These are phyloP conservation scores for Penicillium sp. DNA, from an alignment of 2,329 filamentous ascomycete species.

Conservation along the genomic window DNA sequence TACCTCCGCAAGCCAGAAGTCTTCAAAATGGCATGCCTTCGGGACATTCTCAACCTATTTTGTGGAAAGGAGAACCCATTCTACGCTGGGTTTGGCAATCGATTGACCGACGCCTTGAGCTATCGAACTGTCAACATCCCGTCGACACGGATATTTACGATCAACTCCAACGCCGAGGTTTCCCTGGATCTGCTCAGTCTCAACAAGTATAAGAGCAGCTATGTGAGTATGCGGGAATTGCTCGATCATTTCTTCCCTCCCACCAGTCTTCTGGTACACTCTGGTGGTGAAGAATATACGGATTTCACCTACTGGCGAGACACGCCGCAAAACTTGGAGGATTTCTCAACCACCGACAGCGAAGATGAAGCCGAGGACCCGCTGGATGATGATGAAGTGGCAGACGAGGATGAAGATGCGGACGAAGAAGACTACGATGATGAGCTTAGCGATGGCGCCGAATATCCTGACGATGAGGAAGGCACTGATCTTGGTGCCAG, in stretches of 20 bases:
- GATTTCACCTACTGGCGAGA: slow-evolving; percentile 98
- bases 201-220: slow-evolving; percentile 94
- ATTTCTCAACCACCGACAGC: slow-evolving; percentile 82
- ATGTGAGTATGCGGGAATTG: slow-evolving; percentile 94
- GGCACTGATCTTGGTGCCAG: slow-evolving; percentile 35
- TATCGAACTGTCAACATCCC: slow-evolving; percentile 97
- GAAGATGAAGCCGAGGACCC: slow-evolving; percentile 50
- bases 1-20: slow-evolving; percentile 96
- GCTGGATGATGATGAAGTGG: slow-evolving; percentile 50
- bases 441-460: slow-evolving; percentile 53
- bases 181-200: slow-evolving; percentile 84
- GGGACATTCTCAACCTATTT: slow-evolving; percentile 90
- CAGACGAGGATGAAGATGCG: slow-evolving; percentile 44
- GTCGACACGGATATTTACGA: slow-evolving; percentile 91
- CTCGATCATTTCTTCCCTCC: slow-evolving; percentile 98
- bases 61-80: slow-evolving; percentile 76
- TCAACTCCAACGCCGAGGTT: slow-evolving; percentile 96
- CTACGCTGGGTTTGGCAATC: slow-evolving; percentile 95
- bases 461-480: slow-evolving; percentile 42
- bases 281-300: slow-evolving; percentile 90
- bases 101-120: slow-evolving; percentile 91
- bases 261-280: slow-evolving; percentile 79
- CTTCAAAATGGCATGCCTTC: slow-evolving; percentile 98
- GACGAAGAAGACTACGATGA: slow-evolving; percentile 51
- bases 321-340: slow-evolving; percentile 75